A percentile compares a stretch with the other conserved stretches of the same genome.
These are phyloP conservation scores for Glycine latifolia DNA, from an alignment of 306 rosid genomes.

Conservation along the genomic window DNA sequence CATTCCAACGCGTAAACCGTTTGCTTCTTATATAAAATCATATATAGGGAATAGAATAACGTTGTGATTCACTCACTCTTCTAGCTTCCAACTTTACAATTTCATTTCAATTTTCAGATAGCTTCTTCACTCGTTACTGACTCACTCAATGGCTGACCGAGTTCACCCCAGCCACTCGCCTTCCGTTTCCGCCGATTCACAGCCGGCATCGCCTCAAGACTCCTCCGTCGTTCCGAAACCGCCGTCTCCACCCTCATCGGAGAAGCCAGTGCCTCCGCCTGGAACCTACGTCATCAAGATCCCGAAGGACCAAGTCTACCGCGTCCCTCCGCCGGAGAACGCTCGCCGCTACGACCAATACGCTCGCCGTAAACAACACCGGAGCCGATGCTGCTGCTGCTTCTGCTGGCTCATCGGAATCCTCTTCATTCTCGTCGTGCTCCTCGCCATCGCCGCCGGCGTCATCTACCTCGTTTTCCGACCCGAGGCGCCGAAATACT, in stretches of 20 bases:
- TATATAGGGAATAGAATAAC: neutral
- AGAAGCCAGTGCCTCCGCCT: conserved; percentile 57
- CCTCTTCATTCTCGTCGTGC: conserved; percentile 47
- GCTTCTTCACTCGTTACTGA: conserved; percentile 16
- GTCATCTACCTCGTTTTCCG: conserved; percentile 67
- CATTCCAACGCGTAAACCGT: neutral
- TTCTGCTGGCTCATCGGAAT: conserved; percentile 57
- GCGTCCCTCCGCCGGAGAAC: conserved; percentile 83
- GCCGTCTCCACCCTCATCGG: conserved; percentile 22
- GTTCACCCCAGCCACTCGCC: conserved; percentile 68
- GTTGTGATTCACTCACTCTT: neutral
- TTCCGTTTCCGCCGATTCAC: neutral
- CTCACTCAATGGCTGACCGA: conserved; percentile 71
- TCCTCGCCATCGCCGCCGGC: conserved; percentile 55
- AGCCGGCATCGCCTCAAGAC: conserved; percentile 24
- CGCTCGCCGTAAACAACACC: conserved; percentile 50
- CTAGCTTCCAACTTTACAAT: neutral
- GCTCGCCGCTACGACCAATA: conserved; percentile 57
- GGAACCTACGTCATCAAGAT: conserved; percentile 74
- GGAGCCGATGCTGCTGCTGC: conserved; percentile 51
- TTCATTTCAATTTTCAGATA: conserved; percentile 5
- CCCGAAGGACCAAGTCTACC: conserved; percentile 83
- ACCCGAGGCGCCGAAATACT: conserved; percentile 64
- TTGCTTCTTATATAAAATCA: conserved; percentile 8
- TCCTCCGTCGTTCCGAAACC: conserved; percentile 26